Base-by-base conservation (phyloP, 805 yeast genomes). In the Hanseniaspora nectarophila region DNA sequence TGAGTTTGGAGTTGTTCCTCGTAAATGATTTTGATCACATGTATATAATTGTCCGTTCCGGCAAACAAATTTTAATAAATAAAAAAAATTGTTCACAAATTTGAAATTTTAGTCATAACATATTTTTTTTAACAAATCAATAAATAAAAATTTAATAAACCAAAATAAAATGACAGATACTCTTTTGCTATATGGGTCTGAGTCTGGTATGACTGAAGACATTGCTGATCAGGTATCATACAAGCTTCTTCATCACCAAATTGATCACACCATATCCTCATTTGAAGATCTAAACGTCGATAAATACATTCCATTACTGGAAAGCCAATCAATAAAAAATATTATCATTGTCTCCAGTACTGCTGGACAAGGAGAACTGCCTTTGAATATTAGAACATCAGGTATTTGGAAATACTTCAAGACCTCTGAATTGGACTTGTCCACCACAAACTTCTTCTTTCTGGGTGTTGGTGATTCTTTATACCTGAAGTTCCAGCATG, bases 381-480 rank as follows among this genome's bases (percentile, higher is more conserved):
- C 98, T 0, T 66, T 83, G 39, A 86, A 86, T 61, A 81, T 83
- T 0, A 71, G 72, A 56, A 54, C 53, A 10, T 54, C 58, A 18
- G 59, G 63, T 2, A 77, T 90, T 56, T 84, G 95, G 94, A 73
- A 74, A 57, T 78, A 82, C 56, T 65, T 92, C 58, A 74, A 62
- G 80, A 78, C 57, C 73, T 90, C 7, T 74, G 92, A 69, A 28
- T 57, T 0, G 77, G 78, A 58, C 67, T 86, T 29, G 67, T 90
- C 37, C 73, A 73, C 81, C 61, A 58, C 85, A 10, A 65, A 69
- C 16, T 72, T 88, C 57, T 76, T 90, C 2, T 75, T 87, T 1
- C 83, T 92, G 61, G 99, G 98, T 0, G 67, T 92, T 1, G 99
- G 99, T 24, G 97, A 92, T 64, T 82, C 95, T 0, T 82, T 95